phyloP scores from a whole-genome alignment of 202 grass and related monocot species.

The Brachypodium distachyon region DNA sequence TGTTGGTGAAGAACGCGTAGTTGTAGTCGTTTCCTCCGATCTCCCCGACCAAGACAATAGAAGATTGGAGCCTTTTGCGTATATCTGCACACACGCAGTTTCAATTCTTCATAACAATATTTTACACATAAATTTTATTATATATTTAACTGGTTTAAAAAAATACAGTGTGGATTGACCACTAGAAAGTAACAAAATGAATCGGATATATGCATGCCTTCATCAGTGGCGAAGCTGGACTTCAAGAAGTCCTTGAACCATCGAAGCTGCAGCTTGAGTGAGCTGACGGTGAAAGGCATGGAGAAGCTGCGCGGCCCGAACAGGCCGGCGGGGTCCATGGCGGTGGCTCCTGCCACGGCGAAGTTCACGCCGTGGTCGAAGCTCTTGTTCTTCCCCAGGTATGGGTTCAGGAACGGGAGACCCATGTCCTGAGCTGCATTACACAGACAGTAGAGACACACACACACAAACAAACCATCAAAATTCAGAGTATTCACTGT shows the following conservation, averaged over 20 bases:
- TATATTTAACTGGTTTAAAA: background rate
- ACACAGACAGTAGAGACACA: background rate
- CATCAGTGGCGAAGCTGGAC: slow-evolving; percentile 27
- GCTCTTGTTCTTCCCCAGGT: slow-evolving; percentile 43
- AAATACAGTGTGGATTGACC: background rate
- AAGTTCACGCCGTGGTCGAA: slow-evolving; percentile 75
- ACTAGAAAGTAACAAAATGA: background rate
- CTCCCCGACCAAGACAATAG: slow-evolving; percentile 54
- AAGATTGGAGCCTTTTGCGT: slow-evolving; percentile 4
- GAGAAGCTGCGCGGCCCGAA: background rate
- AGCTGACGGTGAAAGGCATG: slow-evolving; percentile 33
- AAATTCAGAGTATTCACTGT: background rate
- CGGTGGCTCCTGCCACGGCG: slow-evolving; percentile 69
- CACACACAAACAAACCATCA: no score
- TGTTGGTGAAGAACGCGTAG: slow-evolving; percentile 30
- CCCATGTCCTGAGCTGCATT: slow-evolving; percentile 55
- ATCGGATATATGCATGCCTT: slow-evolving; percentile 4
- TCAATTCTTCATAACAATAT: no score
- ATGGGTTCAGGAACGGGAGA: slow-evolving; percentile 66
- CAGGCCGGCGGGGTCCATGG: slow-evolving; percentile 33
- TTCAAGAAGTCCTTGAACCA: slow-evolving; percentile 63
- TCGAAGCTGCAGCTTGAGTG: slow-evolving; percentile 42
- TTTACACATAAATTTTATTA: background rate
- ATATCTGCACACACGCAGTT: slow-evolving; percentile 4
- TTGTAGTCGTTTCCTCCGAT: slow-evolving; percentile 78